phyloP scores from a whole-genome alignment of 257 asterid species.

The Forsythia suspensa region DNA sequence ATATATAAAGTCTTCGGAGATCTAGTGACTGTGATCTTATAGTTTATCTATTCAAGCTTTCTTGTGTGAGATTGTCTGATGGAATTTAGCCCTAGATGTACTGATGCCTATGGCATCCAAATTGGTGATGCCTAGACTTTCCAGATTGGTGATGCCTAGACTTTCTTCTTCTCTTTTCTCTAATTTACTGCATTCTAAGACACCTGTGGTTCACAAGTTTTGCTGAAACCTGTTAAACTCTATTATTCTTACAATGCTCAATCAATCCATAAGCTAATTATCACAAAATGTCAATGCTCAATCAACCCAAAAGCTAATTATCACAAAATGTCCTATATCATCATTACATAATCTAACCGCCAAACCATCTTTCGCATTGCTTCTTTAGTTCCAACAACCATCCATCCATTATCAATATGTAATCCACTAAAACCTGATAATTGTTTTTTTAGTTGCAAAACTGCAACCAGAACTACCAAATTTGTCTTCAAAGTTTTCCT shows the following conservation, averaged over 20 bases:
- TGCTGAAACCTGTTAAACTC: not conserved
- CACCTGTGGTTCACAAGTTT: not conserved
- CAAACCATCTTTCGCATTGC: not conserved
- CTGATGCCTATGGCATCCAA: too few species aligned
- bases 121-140: not conserved
- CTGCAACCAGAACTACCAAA: not conserved
- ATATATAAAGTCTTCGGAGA: not conserved
- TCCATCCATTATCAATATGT: not conserved
- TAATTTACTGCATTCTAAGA: not conserved
- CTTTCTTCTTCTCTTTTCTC: not conserved
- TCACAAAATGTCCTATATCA: not conserved
- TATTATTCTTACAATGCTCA: not conserved
- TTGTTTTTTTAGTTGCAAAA: not conserved
- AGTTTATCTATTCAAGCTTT: too few species aligned
- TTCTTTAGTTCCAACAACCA: not conserved
- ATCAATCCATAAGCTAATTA: too few species aligned
- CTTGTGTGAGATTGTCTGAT: too few species aligned
- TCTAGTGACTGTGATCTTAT: too few species aligned
- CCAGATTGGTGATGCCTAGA: not conserved
- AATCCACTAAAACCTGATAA: not conserved
- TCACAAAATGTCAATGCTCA: not conserved
- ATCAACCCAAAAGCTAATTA: not conserved
- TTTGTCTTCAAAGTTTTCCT: not conserved
- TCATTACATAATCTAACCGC: not conserved
- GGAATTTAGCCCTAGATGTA: too few species aligned